Base-by-base conservation (phyloP, 73 alveolate genomes). In the Paramecium sexaurelia region DNA sequence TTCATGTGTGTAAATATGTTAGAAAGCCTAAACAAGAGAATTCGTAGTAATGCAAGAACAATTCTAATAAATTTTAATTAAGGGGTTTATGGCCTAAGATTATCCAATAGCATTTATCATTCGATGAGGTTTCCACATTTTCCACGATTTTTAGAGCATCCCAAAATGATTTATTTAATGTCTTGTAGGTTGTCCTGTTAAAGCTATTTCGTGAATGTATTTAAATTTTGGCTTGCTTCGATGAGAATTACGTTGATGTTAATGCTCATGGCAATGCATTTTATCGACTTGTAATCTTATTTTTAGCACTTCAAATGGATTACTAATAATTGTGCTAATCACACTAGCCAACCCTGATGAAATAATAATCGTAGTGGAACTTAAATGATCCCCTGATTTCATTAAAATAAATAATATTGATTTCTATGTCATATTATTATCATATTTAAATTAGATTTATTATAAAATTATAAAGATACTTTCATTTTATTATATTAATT, bases 281-380 rank as follows among this genome's bases (percentile, higher is more conserved):
- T 82, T 40, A 29, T 66, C 75, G 22, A 84, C 89, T 88, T 78
- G 32, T n/a, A 78, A 71, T 32, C 94, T 55, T 8, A 88, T 82
- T 88, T 88, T 88, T 29, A 88, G 55, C 1, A 88, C 94, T 43
- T 88, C 94, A 43, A 88, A 82, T 13, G 94, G 94, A 71, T 88
- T 88, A 51, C 85, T 61, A 32, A 88, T 37, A 7, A 88, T 35
- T 39, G 94, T 82, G 39, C 87, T 55, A 10, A 88, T 41, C n/a
- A 88, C 45, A 15, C 87, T 55, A 7, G 94, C 94, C 11, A 88
- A 36, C 7, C 91, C 87, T 22, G 94, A 88, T 24, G 94, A 75
- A 20, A 82, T n/a, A 11, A 86, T 61, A 36, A 86, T 86, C 35
- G 66, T 73, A 27, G 55, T 27, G 27, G 87, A 73, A 39, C 43